These are phyloP conservation scores for Kluyveromyces sp. DNA, from an alignment of 1,139 yeast genomes.

Conservation along the genomic window DNA sequence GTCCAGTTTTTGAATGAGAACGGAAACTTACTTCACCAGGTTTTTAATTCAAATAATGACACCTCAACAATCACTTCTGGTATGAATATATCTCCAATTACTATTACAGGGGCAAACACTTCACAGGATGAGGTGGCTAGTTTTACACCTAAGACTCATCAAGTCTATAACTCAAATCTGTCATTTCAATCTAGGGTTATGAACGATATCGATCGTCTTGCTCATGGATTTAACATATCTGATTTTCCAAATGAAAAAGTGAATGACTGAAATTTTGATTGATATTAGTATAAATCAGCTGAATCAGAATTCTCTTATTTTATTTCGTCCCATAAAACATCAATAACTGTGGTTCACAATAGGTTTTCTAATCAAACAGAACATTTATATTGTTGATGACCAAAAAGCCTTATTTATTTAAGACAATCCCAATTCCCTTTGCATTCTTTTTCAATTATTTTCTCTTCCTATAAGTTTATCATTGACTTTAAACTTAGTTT, in stretches of 20 bases:
- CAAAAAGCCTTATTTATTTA: too few relatives aligned
- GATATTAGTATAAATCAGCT: too few relatives aligned
- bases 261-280: too few relatives aligned
- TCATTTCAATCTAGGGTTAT: constrained; percentile 7
- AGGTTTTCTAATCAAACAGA: too few relatives aligned
- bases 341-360: too few relatives aligned
- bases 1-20: constrained; percentile 2
- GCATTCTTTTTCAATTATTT: too few relatives aligned
- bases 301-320: too few relatives aligned
- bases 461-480: too few relatives aligned
- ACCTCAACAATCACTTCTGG: constrained; percentile 8
- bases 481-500: too few relatives aligned
- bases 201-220: constrained; percentile 10
- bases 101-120: constrained; percentile 6
- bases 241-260: background rate
- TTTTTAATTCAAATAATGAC: constrained; percentile 5
- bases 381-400: too few relatives aligned
- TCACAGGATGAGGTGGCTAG: constrained; percentile 3
- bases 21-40: constrained; percentile 1
- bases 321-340: too few relatives aligned
- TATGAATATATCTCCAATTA: constrained; percentile 9
- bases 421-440: too few relatives aligned
- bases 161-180: background rate
- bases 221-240: constrained; percentile 6
- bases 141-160: background rate